Conservation (phyloP, 2,329 filamentous ascomycete species). For the Botrytis medusae region DNA sequence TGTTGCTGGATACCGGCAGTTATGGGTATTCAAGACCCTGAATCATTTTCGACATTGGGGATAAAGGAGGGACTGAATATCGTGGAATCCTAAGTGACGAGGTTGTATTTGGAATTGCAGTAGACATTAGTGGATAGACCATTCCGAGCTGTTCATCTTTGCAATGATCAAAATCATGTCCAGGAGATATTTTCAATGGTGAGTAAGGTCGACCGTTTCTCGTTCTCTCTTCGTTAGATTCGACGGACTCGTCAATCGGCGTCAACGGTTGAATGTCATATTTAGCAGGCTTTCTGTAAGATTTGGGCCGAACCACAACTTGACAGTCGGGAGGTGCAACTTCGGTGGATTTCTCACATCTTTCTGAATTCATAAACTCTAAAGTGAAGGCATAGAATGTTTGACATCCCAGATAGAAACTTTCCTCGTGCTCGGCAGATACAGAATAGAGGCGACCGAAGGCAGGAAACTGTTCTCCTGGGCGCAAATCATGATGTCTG, state of each 20-base stretch:
- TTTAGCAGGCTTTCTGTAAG: slow-evolving; percentile 12
- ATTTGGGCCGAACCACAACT: background rate
- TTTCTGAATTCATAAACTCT: background rate
- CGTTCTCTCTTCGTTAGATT: background rate
- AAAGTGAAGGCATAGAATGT: slow-evolving; percentile 14
- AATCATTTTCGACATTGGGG: slow-evolving; percentile 8
- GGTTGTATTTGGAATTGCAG: background rate
- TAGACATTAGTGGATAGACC: background rate
- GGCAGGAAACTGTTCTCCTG: background rate
- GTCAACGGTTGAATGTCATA: slow-evolving; percentile 6
- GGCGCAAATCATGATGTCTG: background rate
- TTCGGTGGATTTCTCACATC: background rate
- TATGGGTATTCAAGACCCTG: background rate
- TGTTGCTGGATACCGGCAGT: too few species aligned
- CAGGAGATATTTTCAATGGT: background rate
- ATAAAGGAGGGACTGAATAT: background rate
- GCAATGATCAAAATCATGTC: too few species aligned
- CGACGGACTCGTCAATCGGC: background rate
- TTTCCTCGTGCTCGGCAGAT: slow-evolving; percentile 10
- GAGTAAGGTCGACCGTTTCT: background rate
- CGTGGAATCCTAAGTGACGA: background rate
- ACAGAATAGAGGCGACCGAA: background rate
- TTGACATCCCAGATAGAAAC: slow-evolving; percentile 8
- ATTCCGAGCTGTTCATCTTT: background rate
- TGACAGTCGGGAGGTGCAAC: background rate